phyloP scores from a whole-genome alignment of 176 grass and related monocot species.

The Carex littledalei region DNA sequence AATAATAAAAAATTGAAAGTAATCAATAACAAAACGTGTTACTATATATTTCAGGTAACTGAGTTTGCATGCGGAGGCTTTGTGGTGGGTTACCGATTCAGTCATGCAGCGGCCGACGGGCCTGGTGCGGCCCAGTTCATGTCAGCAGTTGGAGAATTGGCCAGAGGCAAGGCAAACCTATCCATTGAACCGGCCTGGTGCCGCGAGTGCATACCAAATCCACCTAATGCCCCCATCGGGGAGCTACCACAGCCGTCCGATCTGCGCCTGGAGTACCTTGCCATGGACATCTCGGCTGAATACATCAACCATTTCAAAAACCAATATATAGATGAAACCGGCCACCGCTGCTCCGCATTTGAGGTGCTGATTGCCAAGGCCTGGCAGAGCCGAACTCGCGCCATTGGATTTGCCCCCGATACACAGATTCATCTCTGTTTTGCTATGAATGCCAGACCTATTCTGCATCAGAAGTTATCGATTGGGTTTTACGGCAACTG shows the following conservation, averaged over 20 bases:
- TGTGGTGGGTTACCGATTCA: conserved; percentile 79
- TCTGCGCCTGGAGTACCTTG: conserved; percentile 56
- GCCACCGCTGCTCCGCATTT: conserved; percentile 64
- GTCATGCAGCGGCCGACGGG: conserved; percentile 64
- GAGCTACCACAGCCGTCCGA: conserved; percentile 40
- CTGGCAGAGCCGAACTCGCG: conserved; percentile 61
- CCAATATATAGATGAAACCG: conserved; percentile 45
- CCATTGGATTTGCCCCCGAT: conserved; percentile 24
- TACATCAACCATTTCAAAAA: conserved; percentile 78
- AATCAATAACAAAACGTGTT: neutral
- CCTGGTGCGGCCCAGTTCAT: conserved; percentile 76
- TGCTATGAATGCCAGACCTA: conserved; percentile 70
- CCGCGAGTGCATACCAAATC: conserved; percentile 61
- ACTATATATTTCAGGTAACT: conserved; percentile 58
- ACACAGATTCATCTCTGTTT: conserved; percentile 59
- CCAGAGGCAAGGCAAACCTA: conserved; percentile 27
- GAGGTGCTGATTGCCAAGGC: conserved; percentile 87
- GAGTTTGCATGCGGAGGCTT: conserved; percentile 79
- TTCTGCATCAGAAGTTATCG: conserved; percentile 31
- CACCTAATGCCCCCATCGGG: conserved; percentile 29
- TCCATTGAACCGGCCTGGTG: conserved; percentile 43
- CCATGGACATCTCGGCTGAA: conserved; percentile 64
- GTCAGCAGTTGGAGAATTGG: conserved; percentile 54
- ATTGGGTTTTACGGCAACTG: conserved; percentile 78
- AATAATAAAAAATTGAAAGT: neutral